phyloP scores from a whole-genome alignment of 768 basidiomycete species.

The Russula emetica region DNA sequence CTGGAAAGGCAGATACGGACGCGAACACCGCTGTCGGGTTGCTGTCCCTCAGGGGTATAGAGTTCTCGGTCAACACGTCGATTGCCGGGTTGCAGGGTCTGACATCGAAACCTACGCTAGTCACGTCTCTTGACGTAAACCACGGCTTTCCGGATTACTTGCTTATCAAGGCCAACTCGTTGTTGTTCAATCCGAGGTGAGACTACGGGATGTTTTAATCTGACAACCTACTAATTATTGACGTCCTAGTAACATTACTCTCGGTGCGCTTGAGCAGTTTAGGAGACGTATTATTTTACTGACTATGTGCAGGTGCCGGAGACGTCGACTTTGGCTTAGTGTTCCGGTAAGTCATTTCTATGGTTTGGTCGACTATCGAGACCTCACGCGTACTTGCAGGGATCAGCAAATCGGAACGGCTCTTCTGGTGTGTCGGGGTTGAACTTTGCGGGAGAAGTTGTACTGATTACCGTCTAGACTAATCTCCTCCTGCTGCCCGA shows the following conservation, averaged over 20 bases:
- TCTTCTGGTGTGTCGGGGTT: constrained; percentile 42
- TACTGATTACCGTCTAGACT: constrained; percentile 35
- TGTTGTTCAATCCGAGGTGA: constrained; percentile 63
- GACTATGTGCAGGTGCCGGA: constrained; percentile 46
- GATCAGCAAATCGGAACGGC: constrained; percentile 57
- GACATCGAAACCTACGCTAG: constrained; percentile 50
- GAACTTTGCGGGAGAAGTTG: not conserved
- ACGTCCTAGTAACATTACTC: constrained; percentile 36
- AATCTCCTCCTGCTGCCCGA: constrained; percentile 59
- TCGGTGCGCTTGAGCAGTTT: constrained; percentile 31
- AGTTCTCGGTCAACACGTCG: constrained; percentile 53
- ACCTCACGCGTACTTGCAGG: not conserved
- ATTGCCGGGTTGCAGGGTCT: constrained; percentile 66
- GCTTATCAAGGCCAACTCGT: constrained; percentile 60
- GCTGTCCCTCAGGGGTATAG: constrained; percentile 53
- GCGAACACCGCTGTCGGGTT: constrained; percentile 63
- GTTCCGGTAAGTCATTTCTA: constrained; percentile 44
- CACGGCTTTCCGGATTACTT: constrained; percentile 63
- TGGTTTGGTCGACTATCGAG: not conserved
- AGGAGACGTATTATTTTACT: constrained; percentile 9
- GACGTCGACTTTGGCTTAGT: constrained; percentile 58
- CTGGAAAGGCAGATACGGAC: constrained; percentile 49
- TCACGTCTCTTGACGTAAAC: constrained; percentile 58
- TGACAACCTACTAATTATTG: not conserved
- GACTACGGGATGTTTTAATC: constrained; percentile 8